phyloP scores from a whole-genome alignment of 108 stramenopile species.

The Nannochloropsis salina region DNA sequence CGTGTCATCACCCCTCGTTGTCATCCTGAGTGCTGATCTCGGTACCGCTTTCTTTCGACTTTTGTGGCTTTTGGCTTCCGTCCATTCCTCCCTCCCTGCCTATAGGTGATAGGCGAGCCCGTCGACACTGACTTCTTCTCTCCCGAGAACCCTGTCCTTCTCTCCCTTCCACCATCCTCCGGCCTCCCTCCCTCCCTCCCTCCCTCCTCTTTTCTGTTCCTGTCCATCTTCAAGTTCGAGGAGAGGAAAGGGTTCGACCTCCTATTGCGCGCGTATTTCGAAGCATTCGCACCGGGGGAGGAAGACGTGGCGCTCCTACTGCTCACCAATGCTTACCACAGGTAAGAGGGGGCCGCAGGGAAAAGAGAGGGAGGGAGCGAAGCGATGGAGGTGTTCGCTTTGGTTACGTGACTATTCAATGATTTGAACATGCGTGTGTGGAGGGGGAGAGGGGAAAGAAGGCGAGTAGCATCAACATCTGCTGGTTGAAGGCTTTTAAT shows the following conservation, averaged over 20 bases:
- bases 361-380: slow-evolving; percentile 26
- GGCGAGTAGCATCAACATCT: neutral
- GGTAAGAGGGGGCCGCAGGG: neutral
- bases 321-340: slow-evolving; percentile 44
- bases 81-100: neutral
- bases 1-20: neutral
- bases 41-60: no score
- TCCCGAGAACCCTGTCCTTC: slow-evolving; percentile 21
- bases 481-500: neutral
- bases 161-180: neutral
- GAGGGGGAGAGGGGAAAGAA: neutral
- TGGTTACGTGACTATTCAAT: no score
- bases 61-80: neutral
- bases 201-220: slow-evolving; percentile 26
- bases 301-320: slow-evolving; percentile 25
- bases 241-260: slow-evolving; percentile 50
- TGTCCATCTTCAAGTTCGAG: slow-evolving; percentile 56
- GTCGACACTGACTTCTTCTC: slow-evolving; percentile 45
- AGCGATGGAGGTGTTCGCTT: no score
- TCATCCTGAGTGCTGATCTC: neutral
- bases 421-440: no score
- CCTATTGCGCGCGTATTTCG: slow-evolving; percentile 35
- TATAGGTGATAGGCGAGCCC: slow-evolving; percentile 33
- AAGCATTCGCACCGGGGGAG: slow-evolving; percentile 20
- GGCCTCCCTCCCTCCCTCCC: neutral